These are phyloP conservation scores for Symbiodinium natans DNA, from an alignment of 73 alveolate genomes.

Conservation along the genomic window DNA sequence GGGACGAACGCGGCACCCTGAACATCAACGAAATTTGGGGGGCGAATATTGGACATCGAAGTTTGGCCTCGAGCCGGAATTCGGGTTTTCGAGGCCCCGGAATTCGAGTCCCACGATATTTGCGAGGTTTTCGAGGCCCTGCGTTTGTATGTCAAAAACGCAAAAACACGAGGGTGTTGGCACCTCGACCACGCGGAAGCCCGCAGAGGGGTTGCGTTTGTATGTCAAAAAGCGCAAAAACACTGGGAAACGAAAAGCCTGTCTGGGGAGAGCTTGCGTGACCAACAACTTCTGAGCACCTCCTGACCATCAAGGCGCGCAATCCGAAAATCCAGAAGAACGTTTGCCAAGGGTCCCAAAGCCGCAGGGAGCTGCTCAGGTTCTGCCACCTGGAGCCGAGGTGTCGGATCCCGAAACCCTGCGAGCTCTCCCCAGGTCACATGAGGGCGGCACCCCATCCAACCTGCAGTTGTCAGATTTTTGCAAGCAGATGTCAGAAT, in stretches of 20 bases:
- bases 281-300: too few species aligned
- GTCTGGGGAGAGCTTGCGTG: background rate
- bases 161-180: too few species aligned
- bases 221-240: too few species aligned
- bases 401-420: background rate
- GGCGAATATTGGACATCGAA: background rate
- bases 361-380: conserved; percentile 70
- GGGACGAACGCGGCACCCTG: background rate
- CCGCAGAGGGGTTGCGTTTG: too few species aligned
- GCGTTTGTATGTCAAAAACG: too few species aligned
- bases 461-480: too few species aligned
- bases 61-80: background rate
- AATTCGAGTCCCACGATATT: too few species aligned
- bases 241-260: background rate
- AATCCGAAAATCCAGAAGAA: too few species aligned
- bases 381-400: conserved; percentile 78
- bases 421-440: background rate
- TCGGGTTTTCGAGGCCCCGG: background rate
- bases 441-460: background rate
- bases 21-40: background rate
- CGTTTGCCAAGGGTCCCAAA: conserved; percentile 29
- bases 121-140: too few species aligned
- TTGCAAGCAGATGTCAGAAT: too few species aligned
- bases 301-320: too few species aligned
- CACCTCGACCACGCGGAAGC: too few species aligned